Base-by-base conservation (phyloP, 768 basidiomycete species). In the Naganishia vaughanmartiniae region DNA sequence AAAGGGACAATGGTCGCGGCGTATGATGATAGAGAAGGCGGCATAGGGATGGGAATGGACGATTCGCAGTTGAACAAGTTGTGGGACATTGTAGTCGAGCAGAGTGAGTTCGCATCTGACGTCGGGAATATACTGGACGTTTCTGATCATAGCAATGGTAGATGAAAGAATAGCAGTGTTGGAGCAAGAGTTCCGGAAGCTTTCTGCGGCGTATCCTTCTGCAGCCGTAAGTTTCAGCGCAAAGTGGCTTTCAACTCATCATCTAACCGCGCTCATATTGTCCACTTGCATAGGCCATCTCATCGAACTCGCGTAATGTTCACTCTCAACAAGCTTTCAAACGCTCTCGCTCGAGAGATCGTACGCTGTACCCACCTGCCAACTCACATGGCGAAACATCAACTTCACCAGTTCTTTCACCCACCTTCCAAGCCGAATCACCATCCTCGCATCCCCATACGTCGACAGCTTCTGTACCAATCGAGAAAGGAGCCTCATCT, bases 151-250 rank as follows among this genome's bases (percentile, higher is more conserved):
- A 5, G 11, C 54, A 4, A 10, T 42, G 17, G 4, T 39, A 80
- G 79, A 81, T 36, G 78, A 79, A 53, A 73, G 80, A 11, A 72
- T 81, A 45, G 60, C 75, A n/a, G 65, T 72, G 34, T 69, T 81
- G n/a, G 80, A 81, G 66, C 70, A 73, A 30, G 76, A 77, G 54
- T 77, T 78, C 53, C 54, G 70, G 28, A 42, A 57, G 30, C 46
- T 69, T 46, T 57, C 68, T 0, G 68, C 45, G 2, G 56, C 51
- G 31, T 33, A 28, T 30, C 54, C 67, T 1, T 66, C 65, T 14
- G 51, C 30, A 54, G 42, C 39, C 19, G 60, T 63, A 30, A 46
- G 60, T 30, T 14, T 36, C 21, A 24, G 7, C n/a, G 15, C 11
- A 39, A 33, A 24, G 21, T 21, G 15, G 21, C 36, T 36, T 28